Percentiles rank a stretch among this genome's conserved stretches.
These are phyloP conservation scores for Acanthochlamys bracteata DNA, from an alignment of 106 monocot species.

Conservation along the genomic window DNA sequence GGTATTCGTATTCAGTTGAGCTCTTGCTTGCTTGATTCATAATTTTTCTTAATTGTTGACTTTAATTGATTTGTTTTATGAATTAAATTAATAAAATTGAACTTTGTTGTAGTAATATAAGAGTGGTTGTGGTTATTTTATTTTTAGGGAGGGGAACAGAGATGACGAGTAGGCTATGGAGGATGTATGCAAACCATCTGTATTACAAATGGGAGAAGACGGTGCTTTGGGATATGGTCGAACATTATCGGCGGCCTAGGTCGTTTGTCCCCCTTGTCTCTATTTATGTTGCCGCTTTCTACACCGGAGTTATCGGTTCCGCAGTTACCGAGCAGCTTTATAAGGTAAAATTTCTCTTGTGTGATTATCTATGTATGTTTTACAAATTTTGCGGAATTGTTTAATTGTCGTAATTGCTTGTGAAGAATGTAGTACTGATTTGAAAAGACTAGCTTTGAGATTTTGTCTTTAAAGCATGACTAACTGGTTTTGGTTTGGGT, in stretches of 20 bases:
- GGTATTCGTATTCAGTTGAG: too few species aligned
- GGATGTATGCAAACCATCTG: constrained; percentile 49
- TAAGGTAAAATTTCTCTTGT: constrained; percentile 25
- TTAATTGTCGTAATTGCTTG: too few species aligned
- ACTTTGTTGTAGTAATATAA: neutral
- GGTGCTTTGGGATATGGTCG: constrained; percentile 70
- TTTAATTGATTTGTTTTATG: too few species aligned
- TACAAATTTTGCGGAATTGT: too few species aligned
- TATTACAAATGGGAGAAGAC: constrained; percentile 66
- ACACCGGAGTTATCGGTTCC: constrained; percentile 62
- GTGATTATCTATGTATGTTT: neutral
- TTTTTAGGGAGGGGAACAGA: neutral
- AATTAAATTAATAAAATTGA: neutral
- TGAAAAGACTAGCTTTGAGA: too few species aligned
- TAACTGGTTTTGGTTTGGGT: too few species aligned
- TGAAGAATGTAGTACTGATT: too few species aligned
- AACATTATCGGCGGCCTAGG: constrained; percentile 55
- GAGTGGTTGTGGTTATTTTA: neutral
- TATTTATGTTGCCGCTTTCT: constrained; percentile 64
- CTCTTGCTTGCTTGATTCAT: too few species aligned
- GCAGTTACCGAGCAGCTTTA: constrained; percentile 71
- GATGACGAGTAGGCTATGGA: constrained; percentile 54
- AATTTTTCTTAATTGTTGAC: too few species aligned
- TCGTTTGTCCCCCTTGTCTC: constrained; percentile 52
- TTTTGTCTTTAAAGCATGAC: too few species aligned